These are phyloP conservation scores for Trichoderma arundinaceum DNA, from an alignment of 2,329 filamentous ascomycete species.

Conservation along the genomic window DNA sequence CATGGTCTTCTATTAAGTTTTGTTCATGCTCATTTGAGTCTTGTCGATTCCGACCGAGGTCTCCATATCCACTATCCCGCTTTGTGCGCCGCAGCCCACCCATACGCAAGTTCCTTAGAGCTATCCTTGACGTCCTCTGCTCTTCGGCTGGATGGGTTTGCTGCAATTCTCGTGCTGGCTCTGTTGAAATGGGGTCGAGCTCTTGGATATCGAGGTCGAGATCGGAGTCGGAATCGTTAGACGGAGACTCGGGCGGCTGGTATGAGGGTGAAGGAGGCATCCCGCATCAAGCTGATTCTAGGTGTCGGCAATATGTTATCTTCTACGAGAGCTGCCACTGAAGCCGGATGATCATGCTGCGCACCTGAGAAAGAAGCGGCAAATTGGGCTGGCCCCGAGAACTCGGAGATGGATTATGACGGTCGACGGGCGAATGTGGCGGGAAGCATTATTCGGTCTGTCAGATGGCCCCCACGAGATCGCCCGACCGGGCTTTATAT, in stretches of 20 bases:
- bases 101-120: conserved; percentile 73
- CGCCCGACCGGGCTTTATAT: conserved; percentile 5
- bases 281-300: conserved; percentile 45
- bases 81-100: conserved; percentile 64
- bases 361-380: conserved; percentile 1
- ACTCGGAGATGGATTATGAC: conserved; percentile 7
- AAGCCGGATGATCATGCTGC: conserved; percentile 36
- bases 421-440: conserved; percentile 10
- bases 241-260: conserved; percentile 68
- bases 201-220: conserved; percentile 79
- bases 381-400: conserved; percentile 1
- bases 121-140: conserved; percentile 65
- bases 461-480: not conserved
- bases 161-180: conserved; percentile 42
- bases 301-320: conserved; percentile 22
- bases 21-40: conserved; percentile 69
- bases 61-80: conserved; percentile 62
- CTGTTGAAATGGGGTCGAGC: conserved; percentile 68
- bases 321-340: conserved; percentile 33
- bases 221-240: conserved; percentile 74
- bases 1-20: conserved; percentile 68
- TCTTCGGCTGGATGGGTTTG: conserved; percentile 43
- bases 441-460: conserved; percentile 24
- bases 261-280: conserved; percentile 63
- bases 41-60: conserved; percentile 62